These are phyloP conservation scores for Detonula confervacea DNA, from an alignment of 352 stramenopile genomes.

Conservation along the genomic window DNA sequence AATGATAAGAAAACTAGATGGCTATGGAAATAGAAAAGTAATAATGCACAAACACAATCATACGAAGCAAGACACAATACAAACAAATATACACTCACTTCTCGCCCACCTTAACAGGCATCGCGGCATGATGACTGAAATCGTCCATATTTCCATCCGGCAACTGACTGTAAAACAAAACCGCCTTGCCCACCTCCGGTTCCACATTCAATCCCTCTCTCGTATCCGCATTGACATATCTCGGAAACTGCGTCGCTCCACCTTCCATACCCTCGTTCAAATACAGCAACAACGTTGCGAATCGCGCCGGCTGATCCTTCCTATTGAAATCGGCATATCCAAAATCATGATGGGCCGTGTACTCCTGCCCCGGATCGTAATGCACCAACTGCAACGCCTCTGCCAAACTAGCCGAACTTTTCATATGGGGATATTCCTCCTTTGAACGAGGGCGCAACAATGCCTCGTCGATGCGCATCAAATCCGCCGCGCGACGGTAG, in stretches of 20 bases:
- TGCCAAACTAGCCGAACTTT: slow-evolving; percentile 47
- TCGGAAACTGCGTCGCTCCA: slow-evolving; percentile 70
- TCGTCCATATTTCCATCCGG: slow-evolving; percentile 87
- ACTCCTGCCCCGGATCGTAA: slow-evolving; percentile 80
- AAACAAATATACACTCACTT: no score
- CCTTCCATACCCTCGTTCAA: slow-evolving; percentile 73
- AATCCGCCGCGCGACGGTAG: slow-evolving; percentile 74
- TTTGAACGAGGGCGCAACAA: slow-evolving; percentile 48
- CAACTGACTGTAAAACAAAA: slow-evolving; percentile 83
- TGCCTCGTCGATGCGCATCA: slow-evolving; percentile 81
- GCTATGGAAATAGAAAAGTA: no score
- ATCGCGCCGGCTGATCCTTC: slow-evolving; percentile 73
- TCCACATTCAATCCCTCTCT: slow-evolving; percentile 64
- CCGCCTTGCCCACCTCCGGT: slow-evolving; percentile 78
- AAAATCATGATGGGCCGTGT: slow-evolving; percentile 84
- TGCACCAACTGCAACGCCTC: slow-evolving; percentile 86
- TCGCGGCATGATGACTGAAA: slow-evolving; percentile 74
- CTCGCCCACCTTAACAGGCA: slow-evolving; percentile 76
- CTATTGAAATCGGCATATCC: slow-evolving; percentile 64
- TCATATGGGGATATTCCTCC: slow-evolving; percentile 43
- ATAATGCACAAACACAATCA: no score
- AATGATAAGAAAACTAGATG: no score
- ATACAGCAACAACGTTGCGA: slow-evolving; percentile 84
- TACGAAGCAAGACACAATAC: no score
- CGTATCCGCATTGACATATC: slow-evolving; percentile 71